A percentile compares a stretch with the other conserved stretches of the same genome.
These are phyloP conservation scores for Scedosporium dehoogii DNA, from an alignment of 2,329 filamentous ascomycete genomes.

Conservation along the genomic window DNA sequence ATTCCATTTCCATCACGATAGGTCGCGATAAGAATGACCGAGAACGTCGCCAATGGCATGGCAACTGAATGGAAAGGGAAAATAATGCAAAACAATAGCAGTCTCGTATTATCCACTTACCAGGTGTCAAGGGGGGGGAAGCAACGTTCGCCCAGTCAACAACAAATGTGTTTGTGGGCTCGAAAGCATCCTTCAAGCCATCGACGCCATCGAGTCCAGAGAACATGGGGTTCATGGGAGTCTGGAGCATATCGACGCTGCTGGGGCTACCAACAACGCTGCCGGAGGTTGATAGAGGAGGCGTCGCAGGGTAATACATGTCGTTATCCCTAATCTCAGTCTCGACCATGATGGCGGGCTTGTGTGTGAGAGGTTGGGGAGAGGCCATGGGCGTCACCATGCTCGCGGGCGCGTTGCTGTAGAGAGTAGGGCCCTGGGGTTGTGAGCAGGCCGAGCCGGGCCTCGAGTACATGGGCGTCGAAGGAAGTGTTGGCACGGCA, in stretches of 20 bases:
- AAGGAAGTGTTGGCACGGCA: slow-evolving; percentile 47
- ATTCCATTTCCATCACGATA: not conserved
- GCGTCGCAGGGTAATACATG: slow-evolving; percentile 73
- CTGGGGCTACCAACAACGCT: slow-evolving; percentile 83
- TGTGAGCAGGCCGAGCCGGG: slow-evolving; percentile 58
- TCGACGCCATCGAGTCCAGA: slow-evolving; percentile 58
- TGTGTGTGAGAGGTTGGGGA: slow-evolving; percentile 63
- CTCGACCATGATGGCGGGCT: slow-evolving; percentile 70
- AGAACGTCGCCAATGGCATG: no score
- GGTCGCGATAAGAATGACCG: not conserved
- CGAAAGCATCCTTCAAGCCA: slow-evolving; percentile 58
- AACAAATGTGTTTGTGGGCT: slow-evolving; percentile 64
- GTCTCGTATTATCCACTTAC: slow-evolving; percentile 44
- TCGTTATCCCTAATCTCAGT: slow-evolving; percentile 59
- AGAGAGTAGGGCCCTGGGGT: slow-evolving; percentile 40
- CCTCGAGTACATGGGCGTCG: slow-evolving; percentile 54
- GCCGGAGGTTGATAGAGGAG: slow-evolving; percentile 73
- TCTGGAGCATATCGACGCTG: slow-evolving; percentile 65
- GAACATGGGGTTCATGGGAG: slow-evolving; percentile 74
- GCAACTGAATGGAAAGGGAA: not conserved
- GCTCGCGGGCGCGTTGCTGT: slow-evolving; percentile 39
- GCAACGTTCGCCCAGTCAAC: slow-evolving; percentile 68
- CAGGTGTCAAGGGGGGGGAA: slow-evolving; percentile 83
- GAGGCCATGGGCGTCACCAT: slow-evolving; percentile 64
- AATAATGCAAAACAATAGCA: not conserved